Evolutionary conservation across 2,329 filamentous ascomycete species (phyloP).

Genomic region (Huntiella abstrusa): DNA sequence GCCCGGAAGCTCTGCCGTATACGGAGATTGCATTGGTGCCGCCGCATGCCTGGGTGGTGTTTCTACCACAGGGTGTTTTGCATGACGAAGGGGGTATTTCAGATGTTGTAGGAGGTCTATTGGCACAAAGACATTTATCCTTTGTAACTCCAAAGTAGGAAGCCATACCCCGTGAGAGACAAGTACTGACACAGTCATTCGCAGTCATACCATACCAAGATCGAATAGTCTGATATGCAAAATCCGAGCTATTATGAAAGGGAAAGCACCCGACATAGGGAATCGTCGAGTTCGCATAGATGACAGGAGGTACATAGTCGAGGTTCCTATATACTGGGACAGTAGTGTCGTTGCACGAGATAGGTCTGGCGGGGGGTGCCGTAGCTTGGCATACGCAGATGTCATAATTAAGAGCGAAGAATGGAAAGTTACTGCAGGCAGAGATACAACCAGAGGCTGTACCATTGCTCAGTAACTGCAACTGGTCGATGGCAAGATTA

Average conservation of each 20-base stretch:
- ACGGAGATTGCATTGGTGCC: background rate
- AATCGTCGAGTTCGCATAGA: background rate
- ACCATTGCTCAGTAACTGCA: background rate
- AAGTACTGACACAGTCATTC: background rate
- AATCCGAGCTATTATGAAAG: too few species aligned
- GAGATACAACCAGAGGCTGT: background rate
- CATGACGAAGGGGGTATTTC: background rate
- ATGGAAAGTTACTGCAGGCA: background rate
- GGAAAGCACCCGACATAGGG: constrained; percentile 6
- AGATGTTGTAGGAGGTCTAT: background rate
- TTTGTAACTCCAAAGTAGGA: constrained; percentile 3
- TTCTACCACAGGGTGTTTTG: constrained; percentile 1
- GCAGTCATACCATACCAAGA: constrained; percentile 5
- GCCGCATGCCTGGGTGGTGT: constrained; percentile 3
- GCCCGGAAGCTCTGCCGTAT: constrained; percentile 5
- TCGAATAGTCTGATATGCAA: background rate
- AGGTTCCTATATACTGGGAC: background rate
- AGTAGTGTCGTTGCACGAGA: background rate
- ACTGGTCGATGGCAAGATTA: background rate
- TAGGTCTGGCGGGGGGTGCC: background rate
- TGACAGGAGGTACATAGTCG: background rate
- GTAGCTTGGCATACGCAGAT: too few species aligned
- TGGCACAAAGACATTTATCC: constrained; percentile 6
- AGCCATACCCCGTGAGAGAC: constrained; percentile 5
- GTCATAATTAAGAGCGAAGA: background rate